phyloP scores from a whole-genome alignment of 2,329 filamentous ascomycete species.

The Penicillium sp. region DNA sequence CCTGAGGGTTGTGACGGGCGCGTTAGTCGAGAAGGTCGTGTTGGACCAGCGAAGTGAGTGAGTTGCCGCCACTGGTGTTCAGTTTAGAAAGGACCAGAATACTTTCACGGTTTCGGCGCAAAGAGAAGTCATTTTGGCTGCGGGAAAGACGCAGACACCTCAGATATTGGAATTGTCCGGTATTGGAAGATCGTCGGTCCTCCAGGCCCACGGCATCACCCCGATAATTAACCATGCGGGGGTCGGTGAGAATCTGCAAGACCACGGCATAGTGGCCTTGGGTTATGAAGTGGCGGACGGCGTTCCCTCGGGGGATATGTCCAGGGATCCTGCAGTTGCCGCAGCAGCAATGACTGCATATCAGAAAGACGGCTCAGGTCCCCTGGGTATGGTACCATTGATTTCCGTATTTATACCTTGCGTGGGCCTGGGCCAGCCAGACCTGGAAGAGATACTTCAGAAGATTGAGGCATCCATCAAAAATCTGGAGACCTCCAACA shows the following conservation, averaged over 20 bases:
- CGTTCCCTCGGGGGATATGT: constrained; percentile 31
- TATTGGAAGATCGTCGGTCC: constrained; percentile 35
- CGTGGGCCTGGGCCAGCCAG: background rate
- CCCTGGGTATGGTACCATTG: constrained; percentile 28
- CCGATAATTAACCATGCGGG: constrained; percentile 51
- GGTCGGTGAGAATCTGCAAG: constrained; percentile 59
- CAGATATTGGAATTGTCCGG: constrained; percentile 2
- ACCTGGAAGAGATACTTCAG: constrained; percentile 13
- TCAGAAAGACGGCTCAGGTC: constrained; percentile 30
- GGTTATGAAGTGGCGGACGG: constrained; percentile 30
- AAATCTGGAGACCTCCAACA: background rate
- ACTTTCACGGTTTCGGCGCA: constrained; percentile 50
- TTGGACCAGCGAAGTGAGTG: constrained; percentile 42
- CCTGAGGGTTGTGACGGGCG: constrained; percentile 55
- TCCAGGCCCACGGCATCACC: constrained; percentile 50
- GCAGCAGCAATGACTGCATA: constrained; percentile 31
- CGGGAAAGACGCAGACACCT: background rate
- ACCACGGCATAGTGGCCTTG: constrained; percentile 43
- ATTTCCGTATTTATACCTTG: constrained; percentile 23
- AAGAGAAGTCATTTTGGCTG: background rate
- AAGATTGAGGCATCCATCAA: constrained; percentile 5
- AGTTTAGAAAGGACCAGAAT: constrained; percentile 30
- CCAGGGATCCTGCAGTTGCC: constrained; percentile 28
- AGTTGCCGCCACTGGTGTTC: constrained; percentile 27
- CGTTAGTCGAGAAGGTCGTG: constrained; percentile 54